Conservation (phyloP, 164 flowering plant genomes). For the Liriodendron chinense region DNA sequence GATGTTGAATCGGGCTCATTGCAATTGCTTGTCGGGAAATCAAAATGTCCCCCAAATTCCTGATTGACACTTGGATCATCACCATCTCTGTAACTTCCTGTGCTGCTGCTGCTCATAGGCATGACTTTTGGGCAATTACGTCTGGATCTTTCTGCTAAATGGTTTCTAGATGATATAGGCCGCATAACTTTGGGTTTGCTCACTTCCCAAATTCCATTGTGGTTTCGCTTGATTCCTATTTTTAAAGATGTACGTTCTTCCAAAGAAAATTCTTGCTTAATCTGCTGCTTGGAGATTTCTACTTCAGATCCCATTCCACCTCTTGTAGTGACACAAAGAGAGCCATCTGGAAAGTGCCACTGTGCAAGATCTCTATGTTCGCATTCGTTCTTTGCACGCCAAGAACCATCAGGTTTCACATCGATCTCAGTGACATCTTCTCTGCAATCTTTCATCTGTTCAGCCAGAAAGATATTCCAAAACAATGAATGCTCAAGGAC, state of each 20-base stretch:
- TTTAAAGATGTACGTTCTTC: slow-evolving; percentile 61
- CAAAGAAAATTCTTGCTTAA: slow-evolving; percentile 61
- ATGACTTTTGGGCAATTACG: slow-evolving; percentile 38
- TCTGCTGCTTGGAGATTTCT: slow-evolving; percentile 38
- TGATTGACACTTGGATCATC: slow-evolving; percentile 90
- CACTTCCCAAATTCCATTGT: slow-evolving; percentile 75
- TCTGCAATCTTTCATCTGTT: slow-evolving; percentile 70
- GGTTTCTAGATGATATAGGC: slow-evolving; percentile 41
- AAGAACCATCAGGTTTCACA: slow-evolving; percentile 92
- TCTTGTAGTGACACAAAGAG: slow-evolving; percentile 39
- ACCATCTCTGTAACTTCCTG: slow-evolving; percentile 80
- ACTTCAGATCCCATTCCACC: slow-evolving; percentile 36
- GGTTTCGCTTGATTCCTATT: slow-evolving; percentile 65
- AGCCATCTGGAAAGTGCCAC: slow-evolving; percentile 83
- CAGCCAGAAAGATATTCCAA: slow-evolving; percentile 1
- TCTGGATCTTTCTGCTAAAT: slow-evolving; percentile 32
- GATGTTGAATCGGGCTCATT: slow-evolving; percentile 67
- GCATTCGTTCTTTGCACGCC: slow-evolving; percentile 81
- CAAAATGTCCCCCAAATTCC: slow-evolving; percentile 63
- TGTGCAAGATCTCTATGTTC: slow-evolving; percentile 61
- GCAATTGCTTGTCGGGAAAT: slow-evolving; percentile 53
- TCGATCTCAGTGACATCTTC: slow-evolving; percentile 92
- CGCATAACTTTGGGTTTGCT: slow-evolving; percentile 65
- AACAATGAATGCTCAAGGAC: background rate
- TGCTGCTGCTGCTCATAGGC: slow-evolving; percentile 82